Percentiles rank a stretch among this genome's conserved stretches.
Conservation (phyloP, 1,139 yeast genomes). For the Yamadazyma membranifaciens region DNA sequence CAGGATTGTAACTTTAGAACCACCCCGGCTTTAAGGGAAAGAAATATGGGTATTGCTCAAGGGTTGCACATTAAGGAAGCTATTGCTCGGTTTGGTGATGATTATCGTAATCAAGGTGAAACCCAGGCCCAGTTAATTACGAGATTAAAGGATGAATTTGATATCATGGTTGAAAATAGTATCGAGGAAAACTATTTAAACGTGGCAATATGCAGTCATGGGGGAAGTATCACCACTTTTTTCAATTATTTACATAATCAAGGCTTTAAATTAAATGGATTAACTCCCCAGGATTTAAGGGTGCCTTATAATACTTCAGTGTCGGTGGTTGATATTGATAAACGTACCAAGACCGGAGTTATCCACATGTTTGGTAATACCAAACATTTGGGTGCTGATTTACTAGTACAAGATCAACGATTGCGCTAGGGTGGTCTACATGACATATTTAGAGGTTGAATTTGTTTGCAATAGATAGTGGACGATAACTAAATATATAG, state of each 20-base stretch:
- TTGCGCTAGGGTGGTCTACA: conserved; percentile 20
- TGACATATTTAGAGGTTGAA: too few species aligned
- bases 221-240: conserved; percentile 75
- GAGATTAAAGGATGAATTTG: conserved; percentile 54
- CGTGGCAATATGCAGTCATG: conserved; percentile 73
- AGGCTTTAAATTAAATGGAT: conserved; percentile 35
- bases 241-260: conserved; percentile 44
- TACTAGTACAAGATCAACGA: conserved; percentile 50
- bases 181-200: conserved; percentile 37
- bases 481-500: not conserved
- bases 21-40: conserved; percentile 59
- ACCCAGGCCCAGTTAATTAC: conserved; percentile 39
- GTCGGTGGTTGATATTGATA: conserved; percentile 57
- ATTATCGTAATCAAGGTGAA: conserved; percentile 54
- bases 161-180: conserved; percentile 38
- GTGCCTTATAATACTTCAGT: conserved; percentile 76
- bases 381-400: conserved; percentile 58
- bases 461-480: too few species aligned
- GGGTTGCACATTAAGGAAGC: conserved; percentile 76
- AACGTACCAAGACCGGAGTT: conserved; percentile 31
- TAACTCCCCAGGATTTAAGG: conserved; percentile 43
- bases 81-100: conserved; percentile 36
- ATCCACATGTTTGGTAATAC: conserved; percentile 61
- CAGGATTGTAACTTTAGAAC: conserved; percentile 23
- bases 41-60: conserved; percentile 74